phyloP scores from a whole-genome alignment of 805 yeast genomes.

The Priceomyces carsonii region DNA sequence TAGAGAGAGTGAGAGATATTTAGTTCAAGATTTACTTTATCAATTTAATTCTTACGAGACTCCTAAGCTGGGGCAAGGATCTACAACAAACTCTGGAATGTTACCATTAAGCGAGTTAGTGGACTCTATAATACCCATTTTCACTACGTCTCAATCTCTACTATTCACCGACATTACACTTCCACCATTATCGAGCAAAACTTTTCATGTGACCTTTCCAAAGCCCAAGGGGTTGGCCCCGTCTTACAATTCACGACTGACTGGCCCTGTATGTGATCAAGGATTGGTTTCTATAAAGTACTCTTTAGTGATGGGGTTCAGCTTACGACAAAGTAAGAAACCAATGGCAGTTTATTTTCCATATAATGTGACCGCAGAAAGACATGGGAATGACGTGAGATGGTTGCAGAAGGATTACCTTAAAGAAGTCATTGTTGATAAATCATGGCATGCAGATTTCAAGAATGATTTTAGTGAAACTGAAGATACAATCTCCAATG shows the following conservation, averaged over 20 bases:
- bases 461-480: constrained; percentile 5
- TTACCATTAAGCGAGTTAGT: constrained; percentile 26
- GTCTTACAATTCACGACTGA: constrained; percentile 41
- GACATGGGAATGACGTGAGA: constrained; percentile 24
- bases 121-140: constrained; percentile 38
- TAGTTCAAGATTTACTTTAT: constrained; percentile 37
- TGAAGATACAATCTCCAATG: not conserved
- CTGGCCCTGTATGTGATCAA: constrained; percentile 39
- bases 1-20: constrained; percentile 19
- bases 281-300: constrained; percentile 40
- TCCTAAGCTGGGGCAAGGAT: constrained; percentile 8
- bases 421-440: constrained; percentile 23
- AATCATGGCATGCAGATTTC: constrained; percentile 26
- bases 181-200: constrained; percentile 15
- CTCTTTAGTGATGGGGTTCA: constrained; percentile 35
- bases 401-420: constrained; percentile 33
- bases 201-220: constrained; percentile 25
- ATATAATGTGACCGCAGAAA: constrained; percentile 23
- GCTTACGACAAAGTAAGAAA: constrained; percentile 10
- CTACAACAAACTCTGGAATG: constrained; percentile 6
- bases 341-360: constrained; percentile 37
- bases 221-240: constrained; percentile 34
- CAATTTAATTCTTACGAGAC: constrained; percentile 26
- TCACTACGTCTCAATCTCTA: constrained; percentile 39
- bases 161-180: constrained; percentile 34